Percentiles rank a stretch among this genome's conserved stretches.
phyloP scores from a whole-genome alignment of 1,139 yeast species.

The Debaryomyces sp. region DNA sequence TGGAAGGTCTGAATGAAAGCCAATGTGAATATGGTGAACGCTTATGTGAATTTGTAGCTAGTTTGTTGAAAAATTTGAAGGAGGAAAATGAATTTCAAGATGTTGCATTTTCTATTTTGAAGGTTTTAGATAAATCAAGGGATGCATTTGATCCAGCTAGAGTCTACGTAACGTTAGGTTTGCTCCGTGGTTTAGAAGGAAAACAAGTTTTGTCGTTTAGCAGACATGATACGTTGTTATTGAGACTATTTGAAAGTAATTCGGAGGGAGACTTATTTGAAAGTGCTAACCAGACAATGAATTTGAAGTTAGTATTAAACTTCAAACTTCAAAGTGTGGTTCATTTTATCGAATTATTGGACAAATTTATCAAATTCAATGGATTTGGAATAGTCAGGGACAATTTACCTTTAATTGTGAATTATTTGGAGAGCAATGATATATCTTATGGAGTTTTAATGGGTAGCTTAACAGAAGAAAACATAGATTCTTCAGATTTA shows the following conservation, averaged over 20 bases:
- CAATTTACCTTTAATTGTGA: constrained; percentile 28
- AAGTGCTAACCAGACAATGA: constrained; percentile 52
- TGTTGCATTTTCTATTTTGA: constrained; percentile 36
- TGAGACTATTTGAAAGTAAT: constrained; percentile 51
- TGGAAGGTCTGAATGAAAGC: constrained; percentile 21
- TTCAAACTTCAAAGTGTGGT: constrained; percentile 21
- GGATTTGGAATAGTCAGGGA: constrained; percentile 35
- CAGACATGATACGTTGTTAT: constrained; percentile 31
- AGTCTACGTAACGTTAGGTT: constrained; percentile 61
- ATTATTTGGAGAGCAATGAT: constrained; percentile 18
- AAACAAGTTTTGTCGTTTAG: constrained; percentile 31
- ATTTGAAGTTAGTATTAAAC: constrained; percentile 47
- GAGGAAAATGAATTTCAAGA: constrained; percentile 26
- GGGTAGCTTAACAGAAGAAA: not conserved
- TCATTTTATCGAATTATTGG: constrained; percentile 34
- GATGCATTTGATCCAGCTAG: constrained; percentile 74
- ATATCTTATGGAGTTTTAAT: constrained; percentile 5
- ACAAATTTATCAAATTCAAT: constrained; percentile 47
- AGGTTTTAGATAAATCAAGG: constrained; percentile 48
- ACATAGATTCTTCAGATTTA: not conserved
- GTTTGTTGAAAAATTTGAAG: constrained; percentile 42
- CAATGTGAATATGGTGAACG: constrained; percentile 62
- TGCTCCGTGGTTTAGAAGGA: constrained; percentile 52
- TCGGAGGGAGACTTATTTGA: constrained; percentile 65
- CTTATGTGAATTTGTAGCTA: constrained; percentile 49